Evolutionary conservation across 164 flowering plant genomes (phyloP).

Genomic region (Liquidambar formosana): DNA sequence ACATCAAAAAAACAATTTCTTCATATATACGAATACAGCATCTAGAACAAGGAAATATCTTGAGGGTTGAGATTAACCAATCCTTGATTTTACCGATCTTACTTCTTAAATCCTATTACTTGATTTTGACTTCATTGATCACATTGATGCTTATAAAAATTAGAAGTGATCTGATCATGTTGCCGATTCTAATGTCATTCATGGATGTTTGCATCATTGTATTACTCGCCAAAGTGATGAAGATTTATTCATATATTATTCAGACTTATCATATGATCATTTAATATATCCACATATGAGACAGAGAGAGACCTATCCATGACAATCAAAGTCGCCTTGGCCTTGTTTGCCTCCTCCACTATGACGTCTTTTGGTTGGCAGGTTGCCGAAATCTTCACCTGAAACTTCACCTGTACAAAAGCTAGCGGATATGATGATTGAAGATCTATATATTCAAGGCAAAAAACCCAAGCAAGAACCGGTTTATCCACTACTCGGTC

Average conservation of each 20-base stretch:
- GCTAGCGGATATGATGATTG: neutral
- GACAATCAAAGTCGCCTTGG: constrained; percentile 32
- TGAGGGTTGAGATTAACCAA: neutral
- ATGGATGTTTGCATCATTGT: neutral
- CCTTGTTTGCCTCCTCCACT: constrained; percentile 28
- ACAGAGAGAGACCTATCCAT: constrained; percentile 33
- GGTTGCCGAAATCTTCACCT: constrained; percentile 33
- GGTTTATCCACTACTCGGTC: neutral
- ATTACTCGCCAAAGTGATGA: neutral
- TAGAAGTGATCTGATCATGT: no score
- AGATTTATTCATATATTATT: neutral
- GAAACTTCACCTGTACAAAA: constrained; percentile 34
- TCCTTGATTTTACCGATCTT: no score
- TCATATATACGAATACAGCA: neutral
- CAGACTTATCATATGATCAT: no score
- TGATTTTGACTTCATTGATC: neutral
- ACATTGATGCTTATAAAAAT: neutral
- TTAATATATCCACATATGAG: no score
- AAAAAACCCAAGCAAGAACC: neutral
- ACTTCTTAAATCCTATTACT: no score
- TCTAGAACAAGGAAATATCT: neutral
- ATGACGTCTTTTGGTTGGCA: constrained; percentile 22
- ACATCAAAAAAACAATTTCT: neutral
- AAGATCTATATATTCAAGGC: neutral
- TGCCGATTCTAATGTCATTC: neutral